A percentile compares a stretch with the other conserved stretches of the same genome.
Conservation (phyloP, 176 grass and related monocot genomes). For the Musa acuminata region DNA sequence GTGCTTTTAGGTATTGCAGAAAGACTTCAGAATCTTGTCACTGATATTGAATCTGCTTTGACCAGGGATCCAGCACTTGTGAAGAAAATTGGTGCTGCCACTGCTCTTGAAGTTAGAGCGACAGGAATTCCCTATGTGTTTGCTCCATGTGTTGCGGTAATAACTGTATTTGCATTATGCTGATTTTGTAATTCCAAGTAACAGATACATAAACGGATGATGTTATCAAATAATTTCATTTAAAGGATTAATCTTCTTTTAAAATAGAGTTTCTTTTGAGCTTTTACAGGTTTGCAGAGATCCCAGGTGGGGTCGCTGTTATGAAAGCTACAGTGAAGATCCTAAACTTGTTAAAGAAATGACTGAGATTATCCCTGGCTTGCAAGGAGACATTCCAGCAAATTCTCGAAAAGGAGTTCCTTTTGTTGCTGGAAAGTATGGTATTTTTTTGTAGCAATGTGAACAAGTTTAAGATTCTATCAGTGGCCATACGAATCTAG, state of each 20-base stretch:
- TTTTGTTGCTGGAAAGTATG: slow-evolving; percentile 9
- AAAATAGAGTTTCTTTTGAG: no score
- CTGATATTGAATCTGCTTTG: not conserved
- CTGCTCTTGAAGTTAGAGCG: slow-evolving; percentile 11
- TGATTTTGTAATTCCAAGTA: no score
- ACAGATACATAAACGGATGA: no score
- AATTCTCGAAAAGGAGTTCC: slow-evolving; percentile 1
- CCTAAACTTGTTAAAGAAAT: not conserved
- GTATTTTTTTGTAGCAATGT: not conserved
- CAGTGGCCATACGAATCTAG: no score
- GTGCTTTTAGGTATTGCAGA: no score
- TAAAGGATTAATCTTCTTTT: no score
- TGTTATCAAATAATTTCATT: no score
- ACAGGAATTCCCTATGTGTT: slow-evolving; percentile 7
- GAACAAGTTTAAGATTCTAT: no score
- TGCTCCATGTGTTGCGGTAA: slow-evolving; percentile 10
- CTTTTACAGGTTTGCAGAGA: slow-evolving; percentile 4
- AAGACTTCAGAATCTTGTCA: no score
- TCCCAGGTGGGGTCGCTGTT: slow-evolving; percentile 4
- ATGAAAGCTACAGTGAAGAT: slow-evolving; percentile 4
- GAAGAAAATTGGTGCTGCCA: slow-evolving; percentile 9
- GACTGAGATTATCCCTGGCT: not conserved
- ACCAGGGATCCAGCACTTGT: slow-evolving; percentile 7
- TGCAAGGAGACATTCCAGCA: not conserved
- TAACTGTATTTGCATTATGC: not conserved